Base-by-base conservation (phyloP, 106 monocot genomes). In the Allium sativum region DNA sequence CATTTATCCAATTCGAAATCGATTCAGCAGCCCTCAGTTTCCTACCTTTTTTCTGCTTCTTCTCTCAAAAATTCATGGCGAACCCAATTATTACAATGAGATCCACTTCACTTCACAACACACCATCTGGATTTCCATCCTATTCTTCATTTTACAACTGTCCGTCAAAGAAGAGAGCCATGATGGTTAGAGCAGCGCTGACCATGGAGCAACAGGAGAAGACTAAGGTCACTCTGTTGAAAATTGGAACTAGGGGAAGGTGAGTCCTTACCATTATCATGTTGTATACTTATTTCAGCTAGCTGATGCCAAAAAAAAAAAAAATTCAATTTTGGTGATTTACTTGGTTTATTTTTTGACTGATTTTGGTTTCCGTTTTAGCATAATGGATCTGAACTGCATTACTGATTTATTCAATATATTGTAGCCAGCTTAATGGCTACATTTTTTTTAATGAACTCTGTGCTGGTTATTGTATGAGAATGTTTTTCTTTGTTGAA, bases 211-310 rank as follows among this genome's bases (percentile, higher is more conserved):
- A 87, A 84, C 90, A 80, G 64, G 64, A 55, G 18, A 64, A 74
- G 66, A 71, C 79, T 7, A 87, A 80, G 69, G 82, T 96, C 45
- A 68, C 96, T 17, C 71, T 90, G 41, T 42, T 96, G 21, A 84
- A 71, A 69, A 91, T 96, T 50, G 96, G 96, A 52, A 96, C 96
- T 15, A 74, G 96, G 53, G 96, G 96, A 57, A 96, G 96, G 96
- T 96, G 56, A 52, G 67, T 52, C 18, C 41, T 60, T 41, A 14
- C 55, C 55, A 15, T 7, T 55, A 55, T 31, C 5, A 18, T 17
- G 2, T 55, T 55, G n/a, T 9, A 9, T 16, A 6, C 14, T 2
- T 10, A 17, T 8, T 15, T 15, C 18, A 15, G 44, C 20, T 61
- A 44, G 45, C 45, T 45, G 10, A 9, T n/a, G 19, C 6, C n/a